Evolutionary conservation across 192 early-diverging fungal genomes (phyloP).

Genomic region (Mortierella claussenii): DNA sequence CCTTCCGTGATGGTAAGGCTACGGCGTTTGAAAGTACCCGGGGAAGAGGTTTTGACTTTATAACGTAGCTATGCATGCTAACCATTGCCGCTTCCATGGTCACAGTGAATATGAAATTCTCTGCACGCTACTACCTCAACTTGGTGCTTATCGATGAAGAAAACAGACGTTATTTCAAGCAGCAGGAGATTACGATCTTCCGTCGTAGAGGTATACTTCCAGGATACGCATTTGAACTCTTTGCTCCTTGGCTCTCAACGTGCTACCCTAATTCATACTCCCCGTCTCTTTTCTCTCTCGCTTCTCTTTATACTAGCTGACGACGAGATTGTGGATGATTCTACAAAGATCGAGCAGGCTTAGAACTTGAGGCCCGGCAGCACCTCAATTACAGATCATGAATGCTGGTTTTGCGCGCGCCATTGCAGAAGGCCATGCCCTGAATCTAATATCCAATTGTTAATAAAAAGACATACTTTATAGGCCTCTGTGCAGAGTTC

Average conservation of each 20-base stretch:
- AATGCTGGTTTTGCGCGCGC: too few relatives aligned
- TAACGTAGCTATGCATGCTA: too few relatives aligned
- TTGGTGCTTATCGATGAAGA: conserved; percentile 99
- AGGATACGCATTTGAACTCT: too few relatives aligned
- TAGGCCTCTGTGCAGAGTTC: not conserved
- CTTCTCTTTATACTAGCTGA: conserved; percentile 18
- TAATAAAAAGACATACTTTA: too few relatives aligned
- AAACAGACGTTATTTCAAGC: conserved; percentile 98
- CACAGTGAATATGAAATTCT: conserved; percentile 98
- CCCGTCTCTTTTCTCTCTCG: not conserved
- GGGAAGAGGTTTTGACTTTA: too few relatives aligned
- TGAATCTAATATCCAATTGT: too few relatives aligned
- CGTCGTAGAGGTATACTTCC: conserved; percentile 67
- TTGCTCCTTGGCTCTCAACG: not conserved
- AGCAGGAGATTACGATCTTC: conserved; percentile 95
- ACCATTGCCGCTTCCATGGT: too few relatives aligned
- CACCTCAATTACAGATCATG: too few relatives aligned
- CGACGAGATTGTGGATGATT: conserved; percentile 20
- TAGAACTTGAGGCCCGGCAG: too few relatives aligned
- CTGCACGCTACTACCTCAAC: conserved; percentile 98
- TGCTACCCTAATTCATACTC: not conserved
- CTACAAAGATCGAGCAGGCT: conserved; percentile 9
- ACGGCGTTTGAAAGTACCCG: too few relatives aligned
- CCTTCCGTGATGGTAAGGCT: conserved; percentile 84
- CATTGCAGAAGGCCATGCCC: too few relatives aligned